Conservation (phyloP, 2,329 filamentous ascomycete genomes). For the Alternaria tenuissima region DNA sequence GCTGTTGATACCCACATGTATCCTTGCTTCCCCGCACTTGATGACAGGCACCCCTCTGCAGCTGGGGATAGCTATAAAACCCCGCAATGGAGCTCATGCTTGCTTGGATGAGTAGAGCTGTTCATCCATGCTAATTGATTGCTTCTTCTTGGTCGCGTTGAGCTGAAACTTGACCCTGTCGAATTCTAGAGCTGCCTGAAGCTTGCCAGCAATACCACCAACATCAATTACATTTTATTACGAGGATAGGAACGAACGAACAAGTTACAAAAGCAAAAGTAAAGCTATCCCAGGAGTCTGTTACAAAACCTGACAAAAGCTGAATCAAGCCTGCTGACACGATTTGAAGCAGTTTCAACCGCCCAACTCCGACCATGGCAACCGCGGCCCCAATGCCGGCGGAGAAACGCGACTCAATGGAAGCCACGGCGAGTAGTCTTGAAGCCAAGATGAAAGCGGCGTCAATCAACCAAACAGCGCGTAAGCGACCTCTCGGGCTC, state of each 20-base stretch:
- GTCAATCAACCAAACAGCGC: slow-evolving; percentile 6
- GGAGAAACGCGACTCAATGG: slow-evolving; percentile 45
- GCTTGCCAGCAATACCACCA: neutral
- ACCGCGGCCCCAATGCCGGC: neutral
- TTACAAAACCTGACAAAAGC: rapidly evolving
- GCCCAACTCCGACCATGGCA: slow-evolving; percentile 3
- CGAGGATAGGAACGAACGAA: neutral
- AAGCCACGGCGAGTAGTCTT: slow-evolving; percentile 30
- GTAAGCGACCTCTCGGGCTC: slow-evolving; percentile 37
- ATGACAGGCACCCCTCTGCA: slow-evolving; percentile 16
- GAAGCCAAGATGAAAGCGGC: slow-evolving; percentile 26
- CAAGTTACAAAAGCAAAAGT: neutral
- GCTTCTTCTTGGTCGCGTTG: neutral
- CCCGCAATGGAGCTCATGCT: slow-evolving; percentile 20
- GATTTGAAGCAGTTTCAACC: neutral
- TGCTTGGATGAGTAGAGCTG: neutral
- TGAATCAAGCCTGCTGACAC: neutral
- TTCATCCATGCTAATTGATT: neutral
- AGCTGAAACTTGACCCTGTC: neutral
- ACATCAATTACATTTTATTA: neutral
- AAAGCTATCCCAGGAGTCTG: neutral
- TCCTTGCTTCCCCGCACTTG: slow-evolving; percentile 42
- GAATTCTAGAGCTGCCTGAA: neutral
- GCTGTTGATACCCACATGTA: slow-evolving; percentile 29
- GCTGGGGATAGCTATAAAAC: slow-evolving; percentile 36